Base-by-base conservation (phyloP, 306 rosid species). In the Notholithocarpus densiflorus region DNA sequence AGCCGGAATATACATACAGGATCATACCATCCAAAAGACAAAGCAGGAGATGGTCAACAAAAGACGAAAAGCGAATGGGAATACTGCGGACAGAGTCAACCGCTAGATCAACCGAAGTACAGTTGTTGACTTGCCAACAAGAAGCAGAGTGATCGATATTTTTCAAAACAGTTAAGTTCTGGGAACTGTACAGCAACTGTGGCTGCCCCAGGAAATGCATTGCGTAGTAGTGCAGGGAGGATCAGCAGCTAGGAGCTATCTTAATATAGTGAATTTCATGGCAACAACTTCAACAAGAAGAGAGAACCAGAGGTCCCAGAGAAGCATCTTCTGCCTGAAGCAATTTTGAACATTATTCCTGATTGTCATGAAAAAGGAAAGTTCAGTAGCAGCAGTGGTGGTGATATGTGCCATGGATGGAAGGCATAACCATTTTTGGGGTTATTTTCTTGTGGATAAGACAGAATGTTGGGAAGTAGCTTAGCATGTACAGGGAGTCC, bases 1-100 rank as follows among this genome's bases (percentile, higher is more conserved):
- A n/a, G 56, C 31, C 71, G 56, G 62, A 73, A 56, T 20, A 23
- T 52, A 34, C 68, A 31, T 52, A 20, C 61, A 53, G 60, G 77
- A 75, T 20, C 5, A 31, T 6, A 11, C 72, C 6, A 61, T 83
- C 65, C 61, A 75, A 31, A 79, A 79, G 65, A 29, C 75, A 1
- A 24, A 71, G 26, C 81, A 71, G 81, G 87, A 79, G 62, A 51
- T 79, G 64, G 45, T 82, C 56, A 73, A 77, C 68, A 55, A 26
- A 34, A 82, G 79, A 24, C 48, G 7, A 32, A 23, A 76, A 37
- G 62, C 26, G 24, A 54, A 79, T 24, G 51, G 43, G 57, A 52
- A 26, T 15, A 74, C 10, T 21, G 56, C 27, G 24, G 76, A 43
- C 70, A 29, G 43, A 27, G 45, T 17, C 19, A 64, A 27, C 45